Evolutionary conservation across 495 filamentous ascomycete genomes (phyloP).

Genomic region (Penicillium waksmanii): DNA sequence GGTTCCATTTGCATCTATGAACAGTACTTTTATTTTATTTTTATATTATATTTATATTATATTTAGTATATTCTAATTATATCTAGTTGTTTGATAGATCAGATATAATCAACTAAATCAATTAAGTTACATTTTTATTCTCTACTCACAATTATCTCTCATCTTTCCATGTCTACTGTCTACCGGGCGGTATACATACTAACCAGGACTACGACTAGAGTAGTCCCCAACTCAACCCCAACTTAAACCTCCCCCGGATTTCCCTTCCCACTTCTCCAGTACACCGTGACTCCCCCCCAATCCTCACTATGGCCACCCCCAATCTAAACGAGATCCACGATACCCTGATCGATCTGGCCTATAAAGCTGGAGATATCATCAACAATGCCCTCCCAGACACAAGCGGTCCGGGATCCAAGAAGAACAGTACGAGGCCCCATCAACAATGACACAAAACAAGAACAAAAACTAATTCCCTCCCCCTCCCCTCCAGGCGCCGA

Average conservation of each 20-base stretch:
- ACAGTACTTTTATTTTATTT: too few species aligned
- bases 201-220: too few species aligned
- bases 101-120: too few species aligned
- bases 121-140: too few species aligned
- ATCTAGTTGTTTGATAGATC: too few species aligned
- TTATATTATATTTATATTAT: slow-evolving; percentile 1
- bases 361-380: slow-evolving; percentile 82
- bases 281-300: background rate
- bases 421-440: slow-evolving; percentile 68
- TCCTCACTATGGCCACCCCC: slow-evolving; percentile 22
- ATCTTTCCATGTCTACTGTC: too few species aligned
- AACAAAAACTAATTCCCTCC: background rate
- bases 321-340: slow-evolving; percentile 84
- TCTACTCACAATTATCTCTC: too few species aligned
- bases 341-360: slow-evolving; percentile 71
- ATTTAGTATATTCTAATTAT: background rate
- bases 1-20: slow-evolving; percentile 6
- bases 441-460: slow-evolving; percentile 14
- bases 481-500: slow-evolving; percentile 61
- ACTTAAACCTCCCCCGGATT: background rate
- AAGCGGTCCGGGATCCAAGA: slow-evolving; percentile 69
- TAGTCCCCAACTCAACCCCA: background rate
- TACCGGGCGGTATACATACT: too few species aligned
- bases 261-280: background rate
- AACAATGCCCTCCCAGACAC: slow-evolving; percentile 70